A percentile compares a stretch with the other conserved stretches of the same genome.
phyloP scores from a whole-genome alignment of 805 yeast species.

The Metschnikowia sp. region DNA sequence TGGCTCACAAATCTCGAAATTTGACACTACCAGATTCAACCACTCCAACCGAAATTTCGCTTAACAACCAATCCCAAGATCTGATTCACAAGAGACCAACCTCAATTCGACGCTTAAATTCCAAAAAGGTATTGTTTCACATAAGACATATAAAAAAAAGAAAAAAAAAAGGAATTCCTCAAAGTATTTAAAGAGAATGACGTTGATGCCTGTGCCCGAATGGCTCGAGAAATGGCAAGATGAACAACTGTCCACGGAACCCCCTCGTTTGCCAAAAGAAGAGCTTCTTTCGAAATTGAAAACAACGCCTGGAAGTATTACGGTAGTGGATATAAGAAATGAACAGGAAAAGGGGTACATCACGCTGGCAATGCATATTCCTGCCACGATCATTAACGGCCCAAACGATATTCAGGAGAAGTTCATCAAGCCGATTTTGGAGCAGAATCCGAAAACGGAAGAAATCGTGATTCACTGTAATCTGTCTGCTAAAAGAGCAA shows the following conservation, averaged over 20 bases:
- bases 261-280: constrained; percentile 13
- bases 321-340: constrained; percentile 21
- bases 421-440: constrained; percentile 14
- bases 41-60: too few relatives aligned
- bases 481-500: constrained; percentile 20
- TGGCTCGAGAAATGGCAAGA: constrained; percentile 13
- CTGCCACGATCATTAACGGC: constrained; percentile 21
- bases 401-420: constrained; percentile 11
- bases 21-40: too few relatives aligned
- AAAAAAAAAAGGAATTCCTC: too few relatives aligned
- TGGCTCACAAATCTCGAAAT: too few relatives aligned
- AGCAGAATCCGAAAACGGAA: constrained; percentile 11
- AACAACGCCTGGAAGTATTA: constrained; percentile 9
- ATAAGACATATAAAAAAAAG: too few relatives aligned
- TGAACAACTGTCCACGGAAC: constrained; percentile 8
- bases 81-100: too few relatives aligned
- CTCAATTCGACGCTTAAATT: too few relatives aligned
- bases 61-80: too few relatives aligned
- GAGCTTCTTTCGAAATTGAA: constrained; percentile 16
- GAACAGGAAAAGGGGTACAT: constrained; percentile 17
- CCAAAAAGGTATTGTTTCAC: too few relatives aligned
- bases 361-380: constrained; percentile 18
- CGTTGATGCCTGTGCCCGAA: constrained; percentile 12
- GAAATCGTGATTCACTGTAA: constrained; percentile 22
- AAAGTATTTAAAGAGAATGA: background rate